These are phyloP conservation scores for Meyerozyma elateridarum DNA, from an alignment of 1,139 yeast genomes.

Conservation along the genomic window DNA sequence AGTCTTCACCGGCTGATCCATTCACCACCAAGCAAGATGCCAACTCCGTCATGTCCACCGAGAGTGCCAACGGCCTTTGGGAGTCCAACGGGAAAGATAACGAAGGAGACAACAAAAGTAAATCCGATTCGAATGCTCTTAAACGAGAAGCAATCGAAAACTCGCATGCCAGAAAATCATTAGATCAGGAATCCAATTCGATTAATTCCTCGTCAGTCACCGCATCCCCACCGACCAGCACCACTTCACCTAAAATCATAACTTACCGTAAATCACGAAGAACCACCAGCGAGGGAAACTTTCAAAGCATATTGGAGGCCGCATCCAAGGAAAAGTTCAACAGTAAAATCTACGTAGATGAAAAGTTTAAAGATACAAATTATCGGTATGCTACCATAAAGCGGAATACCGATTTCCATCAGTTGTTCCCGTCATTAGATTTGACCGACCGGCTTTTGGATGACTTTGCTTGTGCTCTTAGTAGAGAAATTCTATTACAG, in stretches of 20 bases:
- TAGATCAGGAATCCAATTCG: neutral
- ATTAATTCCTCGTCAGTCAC: slow-evolving; percentile 4
- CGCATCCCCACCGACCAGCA: slow-evolving; percentile 2
- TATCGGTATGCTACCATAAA: slow-evolving; percentile 60
- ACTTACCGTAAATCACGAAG: slow-evolving; percentile 42
- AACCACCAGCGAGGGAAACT: slow-evolving; percentile 29
- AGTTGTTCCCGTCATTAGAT: slow-evolving; percentile 65
- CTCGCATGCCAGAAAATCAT: slow-evolving; percentile 7
- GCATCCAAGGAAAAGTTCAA: slow-evolving; percentile 27
- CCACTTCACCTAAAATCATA: slow-evolving; percentile 42
- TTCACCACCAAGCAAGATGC: slow-evolving; percentile 55
- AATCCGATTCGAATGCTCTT: neutral
- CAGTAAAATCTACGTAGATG: slow-evolving; percentile 33
- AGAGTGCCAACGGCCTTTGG: slow-evolving; percentile 16
- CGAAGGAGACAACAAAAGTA: neutral
- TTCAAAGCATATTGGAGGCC: slow-evolving; percentile 18
- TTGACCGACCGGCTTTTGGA: slow-evolving; percentile 68
- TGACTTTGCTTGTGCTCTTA: slow-evolving; percentile 86
- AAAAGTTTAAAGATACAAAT: slow-evolving; percentile 28
- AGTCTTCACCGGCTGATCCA: slow-evolving; percentile 56
- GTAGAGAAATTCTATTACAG: slow-evolving; percentile 84
- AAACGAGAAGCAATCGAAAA: slow-evolving; percentile 3
- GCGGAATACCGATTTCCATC: slow-evolving; percentile 77
- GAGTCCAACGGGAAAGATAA: too few relatives aligned
- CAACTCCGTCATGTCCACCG: slow-evolving; percentile 35